A percentile compares a stretch with the other conserved stretches of the same genome.
These are phyloP conservation scores for Ogataea methylovora DNA, from an alignment of 805 yeast species.

Conservation along the genomic window DNA sequence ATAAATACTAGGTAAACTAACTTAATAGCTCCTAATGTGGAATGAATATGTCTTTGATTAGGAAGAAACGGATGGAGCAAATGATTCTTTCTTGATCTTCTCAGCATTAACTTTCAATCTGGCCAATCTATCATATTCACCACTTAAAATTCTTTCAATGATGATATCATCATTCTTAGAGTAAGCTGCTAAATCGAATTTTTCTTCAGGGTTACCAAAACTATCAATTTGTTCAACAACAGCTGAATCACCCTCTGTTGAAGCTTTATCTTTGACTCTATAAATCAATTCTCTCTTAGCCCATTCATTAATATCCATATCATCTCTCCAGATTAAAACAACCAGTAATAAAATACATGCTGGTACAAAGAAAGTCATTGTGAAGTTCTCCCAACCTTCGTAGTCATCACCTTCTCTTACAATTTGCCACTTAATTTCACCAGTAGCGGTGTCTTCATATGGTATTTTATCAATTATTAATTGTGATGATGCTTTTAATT, in stretches of 20 bases:
- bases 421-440: constrained; percentile 71
- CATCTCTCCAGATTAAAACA: constrained; percentile 42
- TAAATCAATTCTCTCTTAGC: constrained; percentile 75
- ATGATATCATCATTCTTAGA: constrained; percentile 68
- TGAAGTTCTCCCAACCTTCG: constrained; percentile 81
- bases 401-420: constrained; percentile 61
- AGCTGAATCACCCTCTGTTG: constrained; percentile 46
- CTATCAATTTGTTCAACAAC: constrained; percentile 36
- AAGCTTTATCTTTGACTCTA: constrained; percentile 63
- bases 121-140: constrained; percentile 72
- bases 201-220: constrained; percentile 28
- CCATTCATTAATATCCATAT: constrained; percentile 57
- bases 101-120: constrained; percentile 51
- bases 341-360: constrained; percentile 51
- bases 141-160: constrained; percentile 73
- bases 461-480: constrained; percentile 79
- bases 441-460: constrained; percentile 69
- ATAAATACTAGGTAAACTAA: no score
- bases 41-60: no score
- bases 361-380: constrained; percentile 69
- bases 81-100: no score
- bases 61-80: no score
- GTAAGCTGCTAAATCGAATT: constrained; percentile 47
- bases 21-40: no score
- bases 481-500: constrained; percentile 51